Evolutionary conservation across 768 basidiomycete genomes (phyloP).

Genomic region (Boletus reticulatus): DNA sequence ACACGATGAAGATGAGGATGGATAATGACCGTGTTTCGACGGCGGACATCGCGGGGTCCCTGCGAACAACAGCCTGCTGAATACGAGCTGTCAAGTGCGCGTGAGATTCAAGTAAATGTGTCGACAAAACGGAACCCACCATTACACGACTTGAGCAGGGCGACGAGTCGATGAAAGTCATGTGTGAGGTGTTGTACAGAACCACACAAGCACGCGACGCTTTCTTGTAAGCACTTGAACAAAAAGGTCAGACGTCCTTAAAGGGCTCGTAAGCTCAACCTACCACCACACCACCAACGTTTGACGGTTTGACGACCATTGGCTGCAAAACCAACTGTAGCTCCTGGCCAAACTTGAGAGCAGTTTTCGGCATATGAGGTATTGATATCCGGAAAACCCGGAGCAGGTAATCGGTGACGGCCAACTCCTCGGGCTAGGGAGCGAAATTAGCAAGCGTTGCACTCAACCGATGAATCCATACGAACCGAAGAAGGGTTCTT

Average conservation of each 20-base stretch:
- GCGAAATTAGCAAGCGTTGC: neutral
- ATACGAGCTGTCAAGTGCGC: constrained; percentile 52
- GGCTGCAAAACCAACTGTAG: constrained; percentile 79
- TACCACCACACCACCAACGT: constrained; percentile 64
- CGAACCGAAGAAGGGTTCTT: constrained; percentile 77
- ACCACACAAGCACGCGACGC: constrained; percentile 88
- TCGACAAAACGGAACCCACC: constrained; percentile 38
- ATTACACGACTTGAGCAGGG: constrained; percentile 83
- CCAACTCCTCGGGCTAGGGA: constrained; percentile 74
- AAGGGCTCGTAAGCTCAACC: constrained; percentile 14
- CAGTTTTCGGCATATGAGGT: constrained; percentile 87
- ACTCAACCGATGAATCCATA: constrained; percentile 1
- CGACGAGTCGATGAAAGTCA: constrained; percentile 75
- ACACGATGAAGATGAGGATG: constrained; percentile 80
- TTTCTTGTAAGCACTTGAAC: constrained; percentile 79
- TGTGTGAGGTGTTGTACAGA: constrained; percentile 84
- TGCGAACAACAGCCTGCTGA: constrained; percentile 51
- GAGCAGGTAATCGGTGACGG: constrained; percentile 81
- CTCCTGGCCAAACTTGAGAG: constrained; percentile 83
- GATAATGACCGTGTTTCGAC: constrained; percentile 55
- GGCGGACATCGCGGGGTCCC: constrained; percentile 38
- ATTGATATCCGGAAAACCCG: constrained; percentile 85
- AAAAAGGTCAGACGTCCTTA: neutral
- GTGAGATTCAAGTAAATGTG: constrained; percentile 4
- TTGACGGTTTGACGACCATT: constrained; percentile 87